Base-by-base conservation (phyloP, 805 yeast genomes). In the Torulaspora maleeae region DNA sequence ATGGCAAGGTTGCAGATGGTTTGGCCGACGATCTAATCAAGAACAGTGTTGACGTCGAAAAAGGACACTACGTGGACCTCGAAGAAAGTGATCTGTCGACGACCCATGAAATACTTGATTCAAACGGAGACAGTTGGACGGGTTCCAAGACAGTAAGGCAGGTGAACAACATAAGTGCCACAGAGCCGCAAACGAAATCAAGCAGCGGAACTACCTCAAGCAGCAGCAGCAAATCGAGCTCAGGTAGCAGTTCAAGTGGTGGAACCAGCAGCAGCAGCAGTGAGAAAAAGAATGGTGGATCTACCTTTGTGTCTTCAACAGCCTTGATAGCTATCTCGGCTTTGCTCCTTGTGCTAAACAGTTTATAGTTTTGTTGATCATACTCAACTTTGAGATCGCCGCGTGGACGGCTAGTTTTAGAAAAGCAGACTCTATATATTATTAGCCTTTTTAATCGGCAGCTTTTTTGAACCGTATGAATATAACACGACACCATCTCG, bases 31-130 rank as follows among this genome's bases (percentile, higher is more conserved):
- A 66, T 0, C 58, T 81, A 40, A 72, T 82, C 33, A 66, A 67
- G 24, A 58, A 56, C 8, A 86, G 87, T 0, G 81, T 77, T 4
- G 59, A 67, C 6, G 70, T 67, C 0, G 56, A 62, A 8, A 63
- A 58, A 38, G 91, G 91, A 0, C 64, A 64, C 46, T 81, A 63
- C 56, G 74, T 81, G 7, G 55, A 67, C 3, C 58, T 83, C 7
- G 47, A 66, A 2, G 71, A 68, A 7, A 56, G 63, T 0, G 81
- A 79, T 33, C 54, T 80, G 44, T 49, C 51, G 8, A 68, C 78
- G 1, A 67, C 66, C 5, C 74, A 56, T 52, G 66, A 69, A 39
- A 71, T 82, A 5, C 66, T 59, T 39, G 72, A 70, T 41, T 54
- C 61, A 1, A 70, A 76, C 52, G 83, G 83, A 0, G 57, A 47